These are phyloP conservation scores for Diutina sp. DNA, from an alignment of 1,139 yeast genomes.

Conservation along the genomic window DNA sequence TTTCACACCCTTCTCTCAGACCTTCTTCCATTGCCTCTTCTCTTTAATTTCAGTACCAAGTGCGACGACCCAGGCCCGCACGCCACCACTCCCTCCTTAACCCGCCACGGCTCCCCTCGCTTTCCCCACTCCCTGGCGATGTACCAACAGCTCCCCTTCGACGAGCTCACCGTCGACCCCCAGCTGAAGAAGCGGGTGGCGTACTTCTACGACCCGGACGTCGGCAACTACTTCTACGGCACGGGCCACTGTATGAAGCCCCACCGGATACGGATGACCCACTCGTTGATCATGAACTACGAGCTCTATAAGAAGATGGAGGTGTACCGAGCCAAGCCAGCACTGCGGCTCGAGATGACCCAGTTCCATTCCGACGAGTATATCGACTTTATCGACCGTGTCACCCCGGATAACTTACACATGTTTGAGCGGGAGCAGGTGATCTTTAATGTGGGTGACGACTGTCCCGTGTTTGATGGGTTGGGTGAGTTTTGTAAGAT, in stretches of 20 bases:
- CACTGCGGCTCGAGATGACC: constrained; percentile 1
- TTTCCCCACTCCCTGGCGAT: constrained; percentile 7
- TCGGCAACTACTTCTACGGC: constrained; percentile 2
- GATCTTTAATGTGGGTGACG: constrained; percentile 1
- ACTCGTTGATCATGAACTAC: neutral
- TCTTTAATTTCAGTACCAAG: too few species aligned
- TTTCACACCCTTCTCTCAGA: too few species aligned
- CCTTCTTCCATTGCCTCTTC: too few species aligned
- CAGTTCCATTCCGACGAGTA: constrained; percentile 1
- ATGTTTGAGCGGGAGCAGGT: constrained; percentile 2
- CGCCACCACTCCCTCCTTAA: too few species aligned
- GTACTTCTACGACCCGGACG: constrained; percentile 1
- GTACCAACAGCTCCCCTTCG: constrained; percentile 34
- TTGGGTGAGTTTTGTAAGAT: constrained; percentile 1
- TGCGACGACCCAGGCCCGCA: too few species aligned
- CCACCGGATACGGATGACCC: constrained; percentile 2
- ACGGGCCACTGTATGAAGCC: constrained; percentile 2
- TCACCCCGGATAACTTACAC: neutral
- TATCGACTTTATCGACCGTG: neutral
- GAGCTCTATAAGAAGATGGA: constrained; percentile 1
- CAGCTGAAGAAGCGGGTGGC: constrained; percentile 18
- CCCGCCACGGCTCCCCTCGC: neutral
- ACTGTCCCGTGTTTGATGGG: constrained; percentile 2
- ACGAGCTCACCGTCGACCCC: constrained; percentile 29
- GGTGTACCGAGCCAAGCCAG: constrained; percentile 1